These are phyloP conservation scores for Hyparrhenia diplandra DNA, from an alignment of 176 grass and related monocot genomes.

Conservation along the genomic window DNA sequence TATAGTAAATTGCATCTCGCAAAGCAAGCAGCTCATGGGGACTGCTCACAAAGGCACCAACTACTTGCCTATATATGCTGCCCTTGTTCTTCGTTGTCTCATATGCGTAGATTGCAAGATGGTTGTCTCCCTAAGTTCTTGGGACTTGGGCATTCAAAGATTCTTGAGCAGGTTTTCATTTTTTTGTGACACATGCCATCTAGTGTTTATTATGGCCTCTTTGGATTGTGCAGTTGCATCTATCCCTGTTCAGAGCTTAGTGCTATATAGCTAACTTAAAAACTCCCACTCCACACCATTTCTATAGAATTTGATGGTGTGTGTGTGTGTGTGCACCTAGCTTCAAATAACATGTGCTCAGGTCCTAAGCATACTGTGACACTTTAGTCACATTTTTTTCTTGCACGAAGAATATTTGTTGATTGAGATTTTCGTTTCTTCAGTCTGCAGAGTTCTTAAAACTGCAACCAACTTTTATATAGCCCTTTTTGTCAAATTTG, in stretches of 20 bases:
- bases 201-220: slow-evolving; percentile 1
- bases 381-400: too few relatives aligned
- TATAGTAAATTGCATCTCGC: slow-evolving; percentile 31
- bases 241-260: slow-evolving; percentile 4
- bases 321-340: background rate
- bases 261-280: background rate
- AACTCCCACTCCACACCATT: background rate
- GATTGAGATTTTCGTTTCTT: background rate
- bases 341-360: too few relatives aligned
- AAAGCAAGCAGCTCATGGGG: slow-evolving; percentile 30
- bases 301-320: background rate
- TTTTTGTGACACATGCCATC: slow-evolving; percentile 35
- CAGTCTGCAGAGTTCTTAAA: background rate
- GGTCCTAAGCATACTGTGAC: too few relatives aligned
- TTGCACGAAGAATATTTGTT: too few relatives aligned
- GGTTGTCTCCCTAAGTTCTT: slow-evolving; percentile 44
- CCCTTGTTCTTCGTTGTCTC: slow-evolving; percentile 38
- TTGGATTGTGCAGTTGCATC: background rate
- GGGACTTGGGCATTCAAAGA: slow-evolving; percentile 63
- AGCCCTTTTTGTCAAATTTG: background rate
- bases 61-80: slow-evolving; percentile 9
- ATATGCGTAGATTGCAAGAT: slow-evolving; percentile 26
- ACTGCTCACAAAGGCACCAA: slow-evolving; percentile 35
- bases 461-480: background rate
- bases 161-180: slow-evolving; percentile 44